Conservation (phyloP, 345 rosid genomes). For the Ceriops zippeliana region DNA sequence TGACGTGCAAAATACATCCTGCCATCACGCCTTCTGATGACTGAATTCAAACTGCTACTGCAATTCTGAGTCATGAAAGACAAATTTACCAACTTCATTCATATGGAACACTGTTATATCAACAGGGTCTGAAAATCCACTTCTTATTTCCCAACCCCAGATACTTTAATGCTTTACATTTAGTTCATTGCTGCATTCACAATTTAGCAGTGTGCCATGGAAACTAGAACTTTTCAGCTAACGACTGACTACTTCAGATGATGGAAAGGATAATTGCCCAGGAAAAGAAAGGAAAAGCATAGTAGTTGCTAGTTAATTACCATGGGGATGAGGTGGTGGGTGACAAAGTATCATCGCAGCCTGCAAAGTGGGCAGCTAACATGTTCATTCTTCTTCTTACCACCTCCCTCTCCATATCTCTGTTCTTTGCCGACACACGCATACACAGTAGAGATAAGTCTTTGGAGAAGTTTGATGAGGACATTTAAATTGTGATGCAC, state of each 20-base stretch:
- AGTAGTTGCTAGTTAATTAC: constrained; percentile 27
- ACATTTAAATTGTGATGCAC: too few species aligned
- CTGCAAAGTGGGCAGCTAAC: constrained; percentile 57
- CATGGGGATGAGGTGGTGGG: constrained; percentile 57
- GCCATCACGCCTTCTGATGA: constrained; percentile 49
- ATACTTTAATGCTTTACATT: too few species aligned
- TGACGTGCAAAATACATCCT: constrained; percentile 62
- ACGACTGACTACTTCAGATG: too few species aligned
- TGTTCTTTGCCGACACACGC: neutral
- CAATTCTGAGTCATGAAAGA: constrained; percentile 52
- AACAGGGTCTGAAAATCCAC: too few species aligned
- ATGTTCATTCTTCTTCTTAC: constrained; percentile 59
- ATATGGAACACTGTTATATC: too few species aligned
- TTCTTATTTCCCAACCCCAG: too few species aligned
- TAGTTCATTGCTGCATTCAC: too few species aligned
- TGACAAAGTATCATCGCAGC: constrained; percentile 33
- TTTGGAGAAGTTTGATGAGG: too few species aligned
- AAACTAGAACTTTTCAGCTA: too few species aligned
- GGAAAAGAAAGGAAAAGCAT: neutral
- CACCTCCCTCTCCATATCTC: constrained; percentile 55
- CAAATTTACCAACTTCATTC: neutral
- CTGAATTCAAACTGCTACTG: constrained; percentile 60
- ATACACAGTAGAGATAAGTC: too few species aligned
- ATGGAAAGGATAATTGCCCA: neutral
- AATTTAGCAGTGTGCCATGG: too few species aligned